Evolutionary conservation across 768 basidiomycete species (phyloP).

Genomic region (Suillus paluster): DNA sequence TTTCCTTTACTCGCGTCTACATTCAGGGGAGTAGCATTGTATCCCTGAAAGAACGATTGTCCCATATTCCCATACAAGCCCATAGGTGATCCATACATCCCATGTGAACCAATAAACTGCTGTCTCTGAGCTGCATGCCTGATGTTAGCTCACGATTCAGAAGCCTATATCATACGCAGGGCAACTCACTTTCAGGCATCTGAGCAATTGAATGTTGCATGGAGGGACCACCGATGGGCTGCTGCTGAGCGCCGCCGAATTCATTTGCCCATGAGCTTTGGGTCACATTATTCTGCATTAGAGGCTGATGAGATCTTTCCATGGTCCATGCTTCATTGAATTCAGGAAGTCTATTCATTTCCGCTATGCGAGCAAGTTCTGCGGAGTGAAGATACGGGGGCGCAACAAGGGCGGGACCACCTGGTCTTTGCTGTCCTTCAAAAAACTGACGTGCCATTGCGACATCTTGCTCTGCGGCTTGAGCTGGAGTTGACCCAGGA

Average conservation of each 20-base stretch:
- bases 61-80: conserved; percentile 28
- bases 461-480: conserved; percentile 66
- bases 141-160: background rate
- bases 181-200: conserved; percentile 28
- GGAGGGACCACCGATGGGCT: conserved; percentile 27
- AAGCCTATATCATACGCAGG: background rate
- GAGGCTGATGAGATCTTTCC: conserved; percentile 48
- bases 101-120: conserved; percentile 41
- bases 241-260: conserved; percentile 43
- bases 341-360: conserved; percentile 36
- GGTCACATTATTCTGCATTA: conserved; percentile 38
- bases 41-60: conserved; percentile 38
- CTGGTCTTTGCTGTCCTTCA: conserved; percentile 44
- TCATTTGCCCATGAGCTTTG: conserved; percentile 61
- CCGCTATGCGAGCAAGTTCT: conserved; percentile 32
- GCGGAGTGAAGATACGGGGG: conserved; percentile 36
- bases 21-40: conserved; percentile 27
- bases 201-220: conserved; percentile 37
- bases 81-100: conserved; percentile 39
- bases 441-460: conserved; percentile 84
- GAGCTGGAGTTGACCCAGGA: conserved; percentile 55
- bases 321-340: conserved; percentile 58
- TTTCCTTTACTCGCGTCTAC: conserved; percentile 58
- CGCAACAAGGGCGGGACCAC: conserved; percentile 40
- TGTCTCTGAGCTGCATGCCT: conserved; percentile 36